Evolutionary conservation across 495 filamentous ascomycete species (phyloP).

Genomic region (Aspergillus mulundensis): DNA sequence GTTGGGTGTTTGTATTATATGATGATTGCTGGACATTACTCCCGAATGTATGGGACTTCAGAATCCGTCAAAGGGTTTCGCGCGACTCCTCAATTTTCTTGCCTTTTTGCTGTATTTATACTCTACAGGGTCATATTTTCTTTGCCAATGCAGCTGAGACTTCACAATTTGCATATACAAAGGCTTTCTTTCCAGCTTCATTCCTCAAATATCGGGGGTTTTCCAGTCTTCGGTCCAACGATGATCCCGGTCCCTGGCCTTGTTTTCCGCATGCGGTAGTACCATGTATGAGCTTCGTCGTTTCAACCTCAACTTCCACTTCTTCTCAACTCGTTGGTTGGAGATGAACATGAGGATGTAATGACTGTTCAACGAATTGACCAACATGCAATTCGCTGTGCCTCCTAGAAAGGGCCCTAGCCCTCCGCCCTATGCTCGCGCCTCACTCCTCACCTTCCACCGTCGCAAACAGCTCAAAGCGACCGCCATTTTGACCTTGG

Average conservation of each 20-base stretch:
- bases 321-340: background rate
- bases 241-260: conserved; percentile 14
- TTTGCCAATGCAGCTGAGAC: conserved; percentile 24
- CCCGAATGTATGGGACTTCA: conserved; percentile 11
- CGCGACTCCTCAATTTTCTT: conserved; percentile 26
- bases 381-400: conserved; percentile 83
- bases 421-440: conserved; percentile 57
- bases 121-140: conserved; percentile 10
- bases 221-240: conserved; percentile 14
- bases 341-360: background rate
- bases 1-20: conserved; percentile 23
- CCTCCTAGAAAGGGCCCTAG: conserved; percentile 78
- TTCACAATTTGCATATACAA: background rate
- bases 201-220: conserved; percentile 8
- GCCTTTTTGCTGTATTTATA: conserved; percentile 39
- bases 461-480: conserved; percentile 65
- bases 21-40: conserved; percentile 17
- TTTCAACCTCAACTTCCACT: background rate
- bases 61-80: conserved; percentile 4
- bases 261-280: conserved; percentile 22
- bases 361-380: background rate
- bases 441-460: conserved; percentile 56
- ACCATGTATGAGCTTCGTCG: background rate
- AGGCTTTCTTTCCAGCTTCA: no score
- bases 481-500: conserved; percentile 53